Percentiles rank a stretch among this genome's conserved stretches.
These are phyloP conservation scores for Suillus brevipes DNA, from an alignment of 768 basidiomycete genomes.

Conservation along the genomic window DNA sequence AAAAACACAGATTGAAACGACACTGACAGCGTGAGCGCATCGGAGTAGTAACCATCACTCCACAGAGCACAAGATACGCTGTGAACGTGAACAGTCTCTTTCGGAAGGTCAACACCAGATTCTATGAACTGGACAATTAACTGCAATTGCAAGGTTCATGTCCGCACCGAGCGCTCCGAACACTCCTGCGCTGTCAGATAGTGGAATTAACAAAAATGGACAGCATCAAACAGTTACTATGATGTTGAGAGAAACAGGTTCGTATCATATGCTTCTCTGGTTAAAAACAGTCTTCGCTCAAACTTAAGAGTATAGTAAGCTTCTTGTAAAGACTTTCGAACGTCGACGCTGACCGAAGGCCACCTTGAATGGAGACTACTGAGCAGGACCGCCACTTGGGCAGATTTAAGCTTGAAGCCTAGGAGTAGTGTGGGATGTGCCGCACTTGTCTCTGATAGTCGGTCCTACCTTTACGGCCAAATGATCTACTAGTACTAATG, in stretches of 20 bases:
- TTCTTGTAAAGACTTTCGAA: background rate
- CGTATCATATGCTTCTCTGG: background rate
- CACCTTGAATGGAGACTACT: background rate
- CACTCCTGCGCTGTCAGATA: background rate
- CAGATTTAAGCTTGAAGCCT: background rate
- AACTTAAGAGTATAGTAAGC: background rate
- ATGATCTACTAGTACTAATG: too few species aligned
- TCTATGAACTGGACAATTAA: background rate
- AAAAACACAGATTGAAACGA: too few species aligned
- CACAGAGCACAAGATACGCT: too few species aligned
- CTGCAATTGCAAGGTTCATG: too few species aligned
- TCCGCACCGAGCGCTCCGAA: background rate
- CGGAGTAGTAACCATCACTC: too few species aligned
- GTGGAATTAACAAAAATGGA: background rate
- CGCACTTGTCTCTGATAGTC: background rate
- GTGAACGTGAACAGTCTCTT: background rate
- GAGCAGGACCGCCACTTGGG: background rate
- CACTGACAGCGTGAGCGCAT: background rate
- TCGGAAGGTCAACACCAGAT: background rate
- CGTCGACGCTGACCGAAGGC: background rate
- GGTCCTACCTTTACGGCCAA: too few species aligned
- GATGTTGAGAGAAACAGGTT: background rate
- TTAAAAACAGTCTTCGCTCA: background rate
- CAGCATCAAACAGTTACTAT: background rate
- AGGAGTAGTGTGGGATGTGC: background rate